Evolutionary conservation across 2,329 filamentous ascomycete genomes (phyloP).

Genomic region (Nigrospora sphaerica): DNA sequence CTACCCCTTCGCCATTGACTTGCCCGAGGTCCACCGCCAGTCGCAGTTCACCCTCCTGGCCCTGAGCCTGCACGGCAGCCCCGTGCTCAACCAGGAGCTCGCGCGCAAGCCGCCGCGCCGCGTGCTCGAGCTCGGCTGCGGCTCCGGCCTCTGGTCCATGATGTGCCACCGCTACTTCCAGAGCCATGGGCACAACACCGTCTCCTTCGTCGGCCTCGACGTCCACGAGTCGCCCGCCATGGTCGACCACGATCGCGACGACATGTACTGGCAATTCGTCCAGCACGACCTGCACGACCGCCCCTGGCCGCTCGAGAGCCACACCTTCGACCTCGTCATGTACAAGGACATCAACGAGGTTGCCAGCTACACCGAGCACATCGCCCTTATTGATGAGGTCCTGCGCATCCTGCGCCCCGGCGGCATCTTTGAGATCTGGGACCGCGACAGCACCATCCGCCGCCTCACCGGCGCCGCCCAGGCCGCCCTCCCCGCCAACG

Average conservation of each 20-base stretch:
- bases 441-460: slow-evolving; percentile 54
- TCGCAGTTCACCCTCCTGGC: slow-evolving; percentile 52
- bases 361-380: slow-evolving; percentile 53
- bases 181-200: slow-evolving; percentile 8
- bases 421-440: slow-evolving; percentile 58
- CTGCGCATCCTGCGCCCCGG: slow-evolving; percentile 52
- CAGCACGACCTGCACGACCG: slow-evolving; percentile 53
- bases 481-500: too few species aligned
- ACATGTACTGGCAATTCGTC: slow-evolving; percentile 42
- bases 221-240: slow-evolving; percentile 5
- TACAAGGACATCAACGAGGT: slow-evolving; percentile 2
- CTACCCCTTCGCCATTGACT: slow-evolving; percentile 59
- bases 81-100: slow-evolving; percentile 20
- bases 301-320: slow-evolving; percentile 35
- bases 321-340: slow-evolving; percentile 6
- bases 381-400: slow-evolving; percentile 49
- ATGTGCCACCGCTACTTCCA: slow-evolving; percentile 15
- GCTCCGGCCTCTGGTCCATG: slow-evolving; percentile 54
- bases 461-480: slow-evolving; percentile 28
- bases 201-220: slow-evolving; percentile 19
- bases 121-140: slow-evolving; percentile 56
- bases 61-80: slow-evolving; percentile 45
- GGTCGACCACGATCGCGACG: slow-evolving; percentile 2
- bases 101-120: slow-evolving; percentile 34
- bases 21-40: slow-evolving; percentile 56